These are phyloP conservation scores for Brassica incana DNA, from an alignment of 345 rosid genomes.

Conservation along the genomic window DNA sequence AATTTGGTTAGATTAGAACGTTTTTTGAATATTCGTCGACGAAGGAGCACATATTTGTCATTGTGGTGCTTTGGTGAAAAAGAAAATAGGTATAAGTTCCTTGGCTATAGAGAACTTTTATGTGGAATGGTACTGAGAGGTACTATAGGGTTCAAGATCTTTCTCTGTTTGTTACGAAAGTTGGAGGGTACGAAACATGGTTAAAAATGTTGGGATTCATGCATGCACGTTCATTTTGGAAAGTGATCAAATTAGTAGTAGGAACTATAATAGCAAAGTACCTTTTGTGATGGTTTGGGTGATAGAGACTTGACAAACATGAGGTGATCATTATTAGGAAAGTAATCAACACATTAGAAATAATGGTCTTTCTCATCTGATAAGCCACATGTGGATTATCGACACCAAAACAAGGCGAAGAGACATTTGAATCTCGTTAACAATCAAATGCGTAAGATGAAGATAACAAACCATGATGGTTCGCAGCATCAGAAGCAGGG, in stretches of 20 bases:
- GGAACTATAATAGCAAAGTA: conserved; percentile 14
- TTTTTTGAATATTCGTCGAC: background rate
- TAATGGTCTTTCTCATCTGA: conserved; percentile 4
- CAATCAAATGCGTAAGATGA: background rate
- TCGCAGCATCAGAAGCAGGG: background rate
- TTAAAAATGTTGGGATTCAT: background rate
- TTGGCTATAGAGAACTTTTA: background rate
- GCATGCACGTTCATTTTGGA: background rate
- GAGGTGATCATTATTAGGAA: conserved; percentile 6
- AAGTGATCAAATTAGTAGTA: background rate
- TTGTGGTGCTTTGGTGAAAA: background rate
- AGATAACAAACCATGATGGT: conserved; percentile 25
- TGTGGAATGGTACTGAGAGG: conserved; percentile 22
- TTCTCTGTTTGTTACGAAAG: background rate
- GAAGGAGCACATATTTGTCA: background rate
- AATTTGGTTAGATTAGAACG: background rate
- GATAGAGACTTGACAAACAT: conserved; percentile 16
- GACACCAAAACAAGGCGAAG: background rate
- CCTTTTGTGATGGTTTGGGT: conserved; percentile 19
- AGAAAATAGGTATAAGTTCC: background rate
- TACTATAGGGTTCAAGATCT: conserved; percentile 17
- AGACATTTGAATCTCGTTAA: conserved; percentile 6
- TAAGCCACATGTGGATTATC: conserved; percentile 6
- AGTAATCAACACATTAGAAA: background rate
- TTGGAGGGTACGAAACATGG: conserved; percentile 5